Evolutionary conservation across 2,329 filamentous ascomycete species (phyloP), one percentile per base, ranked within the genome.

Genomic region (Trichoderma guizhouense): DNA sequence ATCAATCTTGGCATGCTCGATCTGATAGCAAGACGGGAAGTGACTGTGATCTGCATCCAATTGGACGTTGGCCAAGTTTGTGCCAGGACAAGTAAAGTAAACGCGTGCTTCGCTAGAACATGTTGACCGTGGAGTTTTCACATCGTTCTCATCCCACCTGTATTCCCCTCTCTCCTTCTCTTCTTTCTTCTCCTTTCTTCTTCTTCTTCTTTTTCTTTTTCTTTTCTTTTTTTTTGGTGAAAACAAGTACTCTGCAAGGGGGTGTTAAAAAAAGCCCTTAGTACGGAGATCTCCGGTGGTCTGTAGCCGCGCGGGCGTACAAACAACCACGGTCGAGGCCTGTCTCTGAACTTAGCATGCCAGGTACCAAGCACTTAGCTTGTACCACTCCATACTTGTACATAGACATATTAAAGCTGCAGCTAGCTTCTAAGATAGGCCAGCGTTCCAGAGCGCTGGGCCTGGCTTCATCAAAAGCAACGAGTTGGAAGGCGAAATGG

Each of bases 391-490:
- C 21, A 18, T 51, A 14, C 32, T 24, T 39, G 64, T 43, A 53
- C 47, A 24, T 53, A 21, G 47, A 21, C 47, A 53, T 53, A 24
- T 39, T 30, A 58, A 57, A 32, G 53, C 51, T 70, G 66, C 66
- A 53, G 65, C 57, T 69, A 58, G 58, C 65, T 64, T 68, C 39
- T 34, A 18, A 12, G 21, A 15, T 28, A 55, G 43, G 18, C 43
- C 58, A 53, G 60, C 60, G 63, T 60, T 60, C 69, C 69, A 67
- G 43, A 60, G 55, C 55, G 55, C 63, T 55, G 69, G 69, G 63
- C 47, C 69, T 30, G 55, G 39, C 63, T 30, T 65, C 53, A 28
- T n/a, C 58, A n/a, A 36, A 51, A 34, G 60, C 30, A 26, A 64
- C 15, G 51, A 26, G 15, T 51, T 57, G 12, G 24, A 32, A 64